Conservation (phyloP, 2,329 filamentous ascomycete species). For the Penicillium sp. region DNA sequence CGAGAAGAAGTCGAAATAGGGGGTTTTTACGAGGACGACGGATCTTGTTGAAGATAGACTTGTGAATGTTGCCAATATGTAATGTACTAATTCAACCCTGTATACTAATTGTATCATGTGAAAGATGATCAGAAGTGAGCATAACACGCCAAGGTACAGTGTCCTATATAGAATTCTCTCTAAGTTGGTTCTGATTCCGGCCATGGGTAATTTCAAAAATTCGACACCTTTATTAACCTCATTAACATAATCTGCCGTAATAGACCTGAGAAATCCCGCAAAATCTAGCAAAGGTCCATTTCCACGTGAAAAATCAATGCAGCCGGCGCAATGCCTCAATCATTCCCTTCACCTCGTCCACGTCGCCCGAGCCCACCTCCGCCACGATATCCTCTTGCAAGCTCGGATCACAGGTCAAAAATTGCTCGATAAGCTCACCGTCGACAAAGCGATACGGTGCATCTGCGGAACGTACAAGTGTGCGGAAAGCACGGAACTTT, state of each 20-base stretch:
- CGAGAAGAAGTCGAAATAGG: slow-evolving; percentile 23
- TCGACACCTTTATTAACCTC: not conserved
- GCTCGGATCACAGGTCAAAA: slow-evolving; percentile 67
- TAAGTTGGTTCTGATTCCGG: not conserved
- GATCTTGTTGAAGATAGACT: not conserved
- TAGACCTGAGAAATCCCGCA: not conserved
- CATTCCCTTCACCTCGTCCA: slow-evolving; percentile 61
- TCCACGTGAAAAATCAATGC: slow-evolving; percentile 27
- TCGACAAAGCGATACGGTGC: slow-evolving; percentile 87
- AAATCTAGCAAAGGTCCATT: not conserved
- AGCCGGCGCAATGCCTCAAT: slow-evolving; percentile 56
- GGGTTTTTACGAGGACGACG: not conserved
- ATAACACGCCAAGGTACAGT: not conserved
- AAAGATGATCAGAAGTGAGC: not conserved
- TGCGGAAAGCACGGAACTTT: slow-evolving; percentile 78
- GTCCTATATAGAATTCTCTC: no score
- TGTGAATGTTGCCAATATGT: slow-evolving; percentile 2
- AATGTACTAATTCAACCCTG: not conserved
- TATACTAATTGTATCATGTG: not conserved
- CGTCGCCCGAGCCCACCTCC: slow-evolving; percentile 52
- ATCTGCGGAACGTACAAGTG: slow-evolving; percentile 64
- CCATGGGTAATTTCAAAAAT: not conserved
- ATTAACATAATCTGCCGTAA: not conserved
- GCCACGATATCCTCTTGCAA: slow-evolving; percentile 55
- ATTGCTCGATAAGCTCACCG: slow-evolving; percentile 83